These are phyloP conservation scores for Fraxinus anomala DNA, from an alignment of 257 asterid species.

Conservation along the genomic window DNA sequence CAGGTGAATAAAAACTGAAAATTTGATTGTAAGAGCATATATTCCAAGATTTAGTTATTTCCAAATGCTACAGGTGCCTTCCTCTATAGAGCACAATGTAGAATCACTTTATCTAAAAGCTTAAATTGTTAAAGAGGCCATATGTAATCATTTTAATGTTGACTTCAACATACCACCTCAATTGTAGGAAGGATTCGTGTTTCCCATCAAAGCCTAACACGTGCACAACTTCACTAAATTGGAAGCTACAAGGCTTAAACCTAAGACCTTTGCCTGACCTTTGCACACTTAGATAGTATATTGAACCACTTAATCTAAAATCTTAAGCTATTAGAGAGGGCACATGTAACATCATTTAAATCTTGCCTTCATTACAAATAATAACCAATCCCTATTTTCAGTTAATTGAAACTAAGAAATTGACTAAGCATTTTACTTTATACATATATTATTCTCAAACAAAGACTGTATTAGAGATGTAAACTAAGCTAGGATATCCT, in stretches of 20 bases:
- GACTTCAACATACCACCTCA: not conserved
- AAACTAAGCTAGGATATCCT: not conserved
- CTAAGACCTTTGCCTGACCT: not conserved
- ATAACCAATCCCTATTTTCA: not conserved
- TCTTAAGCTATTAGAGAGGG: not conserved
- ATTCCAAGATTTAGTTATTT: not conserved
- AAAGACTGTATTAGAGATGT: not conserved
- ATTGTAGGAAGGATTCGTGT: not conserved
- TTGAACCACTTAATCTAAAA: not conserved
- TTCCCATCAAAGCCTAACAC: not conserved
- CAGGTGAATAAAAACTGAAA: not conserved
- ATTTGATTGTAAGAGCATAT: not conserved
- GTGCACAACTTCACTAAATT: not conserved
- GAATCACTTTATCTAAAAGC: not conserved
- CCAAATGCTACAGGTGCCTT: not conserved
- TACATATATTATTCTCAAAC: not conserved
- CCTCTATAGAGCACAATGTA: not conserved
- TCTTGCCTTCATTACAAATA: not conserved
- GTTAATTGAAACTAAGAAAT: not conserved
- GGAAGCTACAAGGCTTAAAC: not conserved
- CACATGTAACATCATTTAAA: not conserved
- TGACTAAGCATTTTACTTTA: not conserved
- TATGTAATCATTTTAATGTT: not conserved
- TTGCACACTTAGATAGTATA: not conserved
- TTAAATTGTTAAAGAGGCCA: not conserved